phyloP scores from a whole-genome alignment of 805 yeast species.

The Candida boidinii region DNA sequence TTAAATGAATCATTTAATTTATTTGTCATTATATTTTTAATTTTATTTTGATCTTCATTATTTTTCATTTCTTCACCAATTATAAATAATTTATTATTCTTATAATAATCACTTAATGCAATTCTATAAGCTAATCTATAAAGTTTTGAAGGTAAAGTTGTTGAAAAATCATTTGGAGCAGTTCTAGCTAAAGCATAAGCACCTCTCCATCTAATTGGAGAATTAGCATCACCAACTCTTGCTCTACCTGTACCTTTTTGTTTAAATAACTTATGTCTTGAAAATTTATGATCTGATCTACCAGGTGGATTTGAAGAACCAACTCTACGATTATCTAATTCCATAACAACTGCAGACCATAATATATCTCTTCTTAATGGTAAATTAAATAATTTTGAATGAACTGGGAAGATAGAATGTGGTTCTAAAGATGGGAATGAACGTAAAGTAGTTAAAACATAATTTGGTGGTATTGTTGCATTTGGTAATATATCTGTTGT shows the following conservation, averaged over 20 bases:
- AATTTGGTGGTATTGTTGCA: slow-evolving; percentile 48
- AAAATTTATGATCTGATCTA: slow-evolving; percentile 78
- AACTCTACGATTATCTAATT: slow-evolving; percentile 81
- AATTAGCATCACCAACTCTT: slow-evolving; percentile 91
- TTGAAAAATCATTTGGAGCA: slow-evolving; percentile 85
- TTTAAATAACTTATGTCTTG: slow-evolving; percentile 71
- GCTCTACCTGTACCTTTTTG: slow-evolving; percentile 96
- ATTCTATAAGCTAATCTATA: slow-evolving; percentile 71
- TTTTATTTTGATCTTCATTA: slow-evolving; percentile 6
- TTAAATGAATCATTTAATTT: slow-evolving; percentile 20
- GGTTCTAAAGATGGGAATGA: slow-evolving; percentile 92
- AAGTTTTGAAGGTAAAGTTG: slow-evolving; percentile 64
- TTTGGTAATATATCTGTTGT: slow-evolving; percentile 12
- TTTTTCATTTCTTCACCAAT: slow-evolving; percentile 42
- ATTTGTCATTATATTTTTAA: too few relatives aligned
- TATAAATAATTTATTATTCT: slow-evolving; percentile 61
- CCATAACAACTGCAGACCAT: slow-evolving; percentile 92
- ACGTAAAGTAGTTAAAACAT: slow-evolving; percentile 69
- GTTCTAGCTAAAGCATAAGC: slow-evolving; percentile 82
- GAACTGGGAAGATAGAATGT: slow-evolving; percentile 63
- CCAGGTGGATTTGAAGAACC: slow-evolving; percentile 85
- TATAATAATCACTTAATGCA: slow-evolving; percentile 77
- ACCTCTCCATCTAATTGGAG: slow-evolving; percentile 87
- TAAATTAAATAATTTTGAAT: slow-evolving; percentile 55
- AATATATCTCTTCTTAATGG: slow-evolving; percentile 86